phyloP scores from a whole-genome alignment of 2,329 filamentous ascomycete genomes.

The Tolypocladium tropicale region DNA sequence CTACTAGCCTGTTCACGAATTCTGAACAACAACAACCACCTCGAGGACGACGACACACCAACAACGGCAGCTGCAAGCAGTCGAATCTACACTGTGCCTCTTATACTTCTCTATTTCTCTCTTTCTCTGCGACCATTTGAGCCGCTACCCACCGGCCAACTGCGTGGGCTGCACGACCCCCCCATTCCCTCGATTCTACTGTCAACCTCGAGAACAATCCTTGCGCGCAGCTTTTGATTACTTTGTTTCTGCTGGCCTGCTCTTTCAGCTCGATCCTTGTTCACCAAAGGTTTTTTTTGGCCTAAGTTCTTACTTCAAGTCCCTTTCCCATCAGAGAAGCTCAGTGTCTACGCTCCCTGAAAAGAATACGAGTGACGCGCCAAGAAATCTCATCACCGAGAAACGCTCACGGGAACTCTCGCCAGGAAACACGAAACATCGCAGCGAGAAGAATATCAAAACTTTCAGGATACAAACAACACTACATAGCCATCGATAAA shows the following conservation, averaged over 20 bases:
- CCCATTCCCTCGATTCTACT: background rate
- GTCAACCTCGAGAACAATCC: background rate
- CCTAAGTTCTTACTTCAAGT: background rate
- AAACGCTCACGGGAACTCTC: background rate
- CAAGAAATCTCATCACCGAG: background rate
- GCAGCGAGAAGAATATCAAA: background rate
- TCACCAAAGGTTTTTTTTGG: too few species aligned
- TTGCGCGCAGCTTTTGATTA: background rate
- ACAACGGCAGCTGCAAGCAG: background rate
- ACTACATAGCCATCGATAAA: background rate
- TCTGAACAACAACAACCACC: background rate
- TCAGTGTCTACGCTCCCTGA: background rate
- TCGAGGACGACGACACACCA: too few species aligned
- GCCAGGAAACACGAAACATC: background rate
- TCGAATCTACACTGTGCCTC: background rate
- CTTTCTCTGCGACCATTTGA: background rate
- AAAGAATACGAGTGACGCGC: background rate
- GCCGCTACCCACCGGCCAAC: background rate
- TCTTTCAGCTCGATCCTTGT: background rate
- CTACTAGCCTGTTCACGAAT: background rate
- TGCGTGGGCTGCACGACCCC: background rate
- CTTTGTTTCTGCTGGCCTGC: background rate
- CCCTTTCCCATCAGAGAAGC: background rate
- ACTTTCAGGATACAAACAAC: conserved; percentile 6
- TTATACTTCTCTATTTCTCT: too few species aligned